Conservation (phyloP, 208 protist species). For the Acanthamoeba triangularis region DNA sequence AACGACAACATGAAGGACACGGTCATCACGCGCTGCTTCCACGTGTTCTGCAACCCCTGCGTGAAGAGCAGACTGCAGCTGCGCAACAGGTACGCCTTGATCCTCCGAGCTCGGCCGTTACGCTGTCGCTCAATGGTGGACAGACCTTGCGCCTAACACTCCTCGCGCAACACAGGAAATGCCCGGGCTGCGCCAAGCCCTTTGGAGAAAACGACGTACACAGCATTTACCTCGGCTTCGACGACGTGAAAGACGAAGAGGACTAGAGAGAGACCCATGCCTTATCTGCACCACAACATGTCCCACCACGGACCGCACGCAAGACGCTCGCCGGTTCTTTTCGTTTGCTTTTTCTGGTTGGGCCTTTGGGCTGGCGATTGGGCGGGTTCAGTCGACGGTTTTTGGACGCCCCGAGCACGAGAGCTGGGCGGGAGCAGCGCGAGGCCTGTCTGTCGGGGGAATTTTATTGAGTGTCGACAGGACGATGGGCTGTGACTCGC, state of each 20-base stretch:
- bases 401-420: neutral
- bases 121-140: no score
- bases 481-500: neutral
- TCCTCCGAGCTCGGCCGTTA: no score
- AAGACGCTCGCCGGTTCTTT: neutral
- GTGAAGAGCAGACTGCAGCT: conserved; percentile 34
- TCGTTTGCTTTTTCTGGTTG: neutral
- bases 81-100: conserved; percentile 57
- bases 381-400: neutral
- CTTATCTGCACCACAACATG: neutral
- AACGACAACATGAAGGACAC: conserved; percentile 73
- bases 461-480: neutral
- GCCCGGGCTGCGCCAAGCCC: conserved; percentile 68
- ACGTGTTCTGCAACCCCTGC: conserved; percentile 76
- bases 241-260: conserved; percentile 10
- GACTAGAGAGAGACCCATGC: neutral
- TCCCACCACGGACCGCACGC: no score
- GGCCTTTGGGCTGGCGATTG: neutral
- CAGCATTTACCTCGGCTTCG: conserved; percentile 76
- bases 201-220: conserved; percentile 73
- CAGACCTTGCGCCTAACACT: neutral
- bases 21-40: conserved; percentile 77
- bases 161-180: conserved; percentile 16
- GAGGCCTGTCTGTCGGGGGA: neutral
- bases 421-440: neutral